Conservation (phyloP, 208 protist genomes). For the Trichomonas tenax region DNA sequence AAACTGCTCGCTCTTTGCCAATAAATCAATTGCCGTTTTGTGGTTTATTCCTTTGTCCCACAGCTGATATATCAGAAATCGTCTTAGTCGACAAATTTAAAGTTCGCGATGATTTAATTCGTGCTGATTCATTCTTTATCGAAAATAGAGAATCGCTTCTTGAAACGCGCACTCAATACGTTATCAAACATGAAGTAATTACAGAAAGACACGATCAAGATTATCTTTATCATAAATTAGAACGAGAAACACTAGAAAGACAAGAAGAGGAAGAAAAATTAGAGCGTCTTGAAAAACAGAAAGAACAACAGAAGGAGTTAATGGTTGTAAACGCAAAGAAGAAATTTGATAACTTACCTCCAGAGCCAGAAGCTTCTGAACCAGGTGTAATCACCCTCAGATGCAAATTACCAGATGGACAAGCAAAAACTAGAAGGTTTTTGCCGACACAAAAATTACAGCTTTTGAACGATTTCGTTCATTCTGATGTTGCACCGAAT, state of each 20-base stretch:
- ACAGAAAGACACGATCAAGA: neutral
- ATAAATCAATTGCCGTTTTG: neutral
- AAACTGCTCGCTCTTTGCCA: neutral
- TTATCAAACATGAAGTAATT: neutral
- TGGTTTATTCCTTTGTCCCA: neutral
- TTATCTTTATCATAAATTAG: neutral
- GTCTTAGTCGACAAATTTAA: neutral
- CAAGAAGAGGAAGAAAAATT: neutral
- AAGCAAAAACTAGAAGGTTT: neutral
- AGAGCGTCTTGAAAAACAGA: neutral
- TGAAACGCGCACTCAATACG: neutral
- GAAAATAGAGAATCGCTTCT: neutral
- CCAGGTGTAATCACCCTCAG: neutral
- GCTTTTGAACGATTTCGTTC: neutral
- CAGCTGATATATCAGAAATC: neutral
- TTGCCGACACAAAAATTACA: neutral
- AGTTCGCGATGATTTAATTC: neutral
- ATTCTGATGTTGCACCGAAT: neutral
- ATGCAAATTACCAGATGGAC: neutral
- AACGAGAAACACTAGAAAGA: neutral
- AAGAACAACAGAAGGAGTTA: neutral
- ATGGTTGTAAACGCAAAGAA: neutral
- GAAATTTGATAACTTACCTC: neutral
- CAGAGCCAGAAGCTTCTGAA: neutral
- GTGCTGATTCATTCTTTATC: too few relatives aligned